Base-by-base conservation (phyloP, 2,329 filamentous ascomycete species). In the Laburnicola sp. region DNA sequence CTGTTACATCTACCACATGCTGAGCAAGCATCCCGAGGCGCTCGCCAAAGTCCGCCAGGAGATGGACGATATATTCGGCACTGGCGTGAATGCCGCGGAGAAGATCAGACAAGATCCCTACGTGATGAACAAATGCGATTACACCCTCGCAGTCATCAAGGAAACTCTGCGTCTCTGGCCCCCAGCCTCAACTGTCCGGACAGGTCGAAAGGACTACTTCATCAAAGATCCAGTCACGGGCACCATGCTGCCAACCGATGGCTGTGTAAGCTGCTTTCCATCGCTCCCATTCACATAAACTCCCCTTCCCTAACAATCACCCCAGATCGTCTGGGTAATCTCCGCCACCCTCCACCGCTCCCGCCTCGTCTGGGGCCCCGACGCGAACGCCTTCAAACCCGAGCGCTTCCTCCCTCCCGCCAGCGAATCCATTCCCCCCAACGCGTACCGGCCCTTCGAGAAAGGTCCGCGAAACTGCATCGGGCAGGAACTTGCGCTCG, bases 401-500 rank as follows among this genome's bases (percentile, higher is more conserved):
- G 62, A 66, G 43, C 59, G 64, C 25, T 68, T 55, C 34, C 52
- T 63, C 32, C 31, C 53, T 11, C 42, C 54, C 3, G 53, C 56
- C 37, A 26, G 8, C 11, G 43, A 53, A 21, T 51, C 52, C 22
- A 35, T 59, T 6, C 35, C 25, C 4, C 54, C 56, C 9, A 42
- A 56, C 37, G 65, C 61, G 7, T 75, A 54, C 52, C 62, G 69
- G 16, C 67, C 74, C 2, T 77, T 77, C 50, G 70, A 75, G 43
- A 56, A 64, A 4, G 75, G 75, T 0, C 65, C 67, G 1, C 56
- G 74, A 1, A 65, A 65, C 5, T 77, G 75, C 48, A 64, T 74
- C 23, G 74, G 75, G 0, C 68, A 74, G 56, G 68, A 69, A 26
- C 58, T 77, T 34, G 73, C 72, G 0, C 58, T 67, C 47, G 60